These are phyloP conservation scores for Globisporangium cylindrosporum DNA, from an alignment of 352 stramenopile species.

Conservation along the genomic window DNA sequence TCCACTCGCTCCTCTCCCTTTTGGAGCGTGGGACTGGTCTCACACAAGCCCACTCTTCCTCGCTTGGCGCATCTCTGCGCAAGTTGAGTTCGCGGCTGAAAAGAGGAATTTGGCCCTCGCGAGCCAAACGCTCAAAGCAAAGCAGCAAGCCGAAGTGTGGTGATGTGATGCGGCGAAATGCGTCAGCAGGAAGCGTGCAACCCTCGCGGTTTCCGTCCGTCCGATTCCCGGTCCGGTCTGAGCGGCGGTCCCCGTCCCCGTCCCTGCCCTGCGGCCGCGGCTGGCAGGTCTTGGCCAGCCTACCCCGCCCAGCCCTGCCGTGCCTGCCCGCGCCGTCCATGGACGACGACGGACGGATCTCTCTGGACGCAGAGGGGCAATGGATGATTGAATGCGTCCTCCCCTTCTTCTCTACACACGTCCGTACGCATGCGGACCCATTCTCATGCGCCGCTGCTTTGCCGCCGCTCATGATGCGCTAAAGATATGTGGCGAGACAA, in stretches of 20 bases:
- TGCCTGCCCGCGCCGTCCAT: not conserved
- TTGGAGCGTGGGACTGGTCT: not conserved
- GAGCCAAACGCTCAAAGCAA: not conserved
- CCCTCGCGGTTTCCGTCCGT: not conserved
- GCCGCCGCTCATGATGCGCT: not conserved
- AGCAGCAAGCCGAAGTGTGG: constrained; percentile 2
- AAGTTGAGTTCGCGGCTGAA: constrained; percentile 11
- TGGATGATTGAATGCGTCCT: not conserved
- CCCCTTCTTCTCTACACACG: not conserved
- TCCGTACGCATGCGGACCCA: not conserved
- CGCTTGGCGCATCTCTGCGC: not conserved
- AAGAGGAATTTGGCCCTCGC: not conserved
- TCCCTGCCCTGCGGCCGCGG: not conserved
- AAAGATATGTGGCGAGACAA: not conserved
- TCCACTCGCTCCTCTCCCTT: not conserved
- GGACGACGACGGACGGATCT: not conserved
- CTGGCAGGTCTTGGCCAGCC: no score
- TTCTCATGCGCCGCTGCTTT: constrained; percentile 2
- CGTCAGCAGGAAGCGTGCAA: constrained; percentile 11
- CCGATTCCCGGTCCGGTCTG: not conserved
- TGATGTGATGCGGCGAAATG: constrained; percentile 11
- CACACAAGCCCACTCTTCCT: not conserved
- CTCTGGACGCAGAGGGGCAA: not conserved
- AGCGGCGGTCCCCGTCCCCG: not conserved
- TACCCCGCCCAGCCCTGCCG: not conserved